phyloP scores from a whole-genome alignment of 257 asterid genomes.

The Penstemon newberryi region DNA sequence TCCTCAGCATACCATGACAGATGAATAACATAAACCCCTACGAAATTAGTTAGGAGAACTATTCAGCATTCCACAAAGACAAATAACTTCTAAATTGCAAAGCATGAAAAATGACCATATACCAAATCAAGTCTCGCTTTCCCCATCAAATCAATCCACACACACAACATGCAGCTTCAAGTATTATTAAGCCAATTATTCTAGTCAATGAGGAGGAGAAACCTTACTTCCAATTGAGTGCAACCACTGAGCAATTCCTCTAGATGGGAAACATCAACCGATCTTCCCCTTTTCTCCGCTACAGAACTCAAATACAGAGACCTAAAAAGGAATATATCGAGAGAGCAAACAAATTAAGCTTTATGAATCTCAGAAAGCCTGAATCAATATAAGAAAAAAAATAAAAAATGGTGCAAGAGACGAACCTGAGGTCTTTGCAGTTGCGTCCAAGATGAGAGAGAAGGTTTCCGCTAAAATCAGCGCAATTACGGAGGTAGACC shows the following conservation, averaged over 20 bases:
- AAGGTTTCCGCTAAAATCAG: conserved; percentile 72
- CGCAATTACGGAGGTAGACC: conserved; percentile 70
- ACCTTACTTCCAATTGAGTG: conserved; percentile 91
- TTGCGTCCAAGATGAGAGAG: conserved; percentile 65
- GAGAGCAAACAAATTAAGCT: background rate
- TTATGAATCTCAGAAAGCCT: background rate
- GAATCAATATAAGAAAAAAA: background rate
- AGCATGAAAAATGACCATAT: background rate
- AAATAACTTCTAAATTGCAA: background rate
- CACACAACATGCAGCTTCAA: conserved; percentile 2
- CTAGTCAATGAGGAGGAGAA: conserved; percentile 28
- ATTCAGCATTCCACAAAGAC: background rate
- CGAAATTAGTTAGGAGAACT: background rate
- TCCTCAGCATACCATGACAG: conserved; percentile 3
- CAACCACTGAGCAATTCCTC: conserved; percentile 91
- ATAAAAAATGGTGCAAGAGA: background rate
- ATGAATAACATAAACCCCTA: background rate
- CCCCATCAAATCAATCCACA: conserved; percentile 4
- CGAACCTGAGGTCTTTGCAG: conserved; percentile 84
- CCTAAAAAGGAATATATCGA: conserved; percentile 32
- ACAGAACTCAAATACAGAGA: conserved; percentile 83
- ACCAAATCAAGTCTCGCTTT: no score
- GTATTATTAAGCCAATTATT: conserved; percentile 2
- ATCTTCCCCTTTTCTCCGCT: conserved; percentile 83
- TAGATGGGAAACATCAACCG: conserved; percentile 77